Base-by-base conservation (phyloP, 2,329 filamentous ascomycete genomes). In the Anthostomella pinea region DNA sequence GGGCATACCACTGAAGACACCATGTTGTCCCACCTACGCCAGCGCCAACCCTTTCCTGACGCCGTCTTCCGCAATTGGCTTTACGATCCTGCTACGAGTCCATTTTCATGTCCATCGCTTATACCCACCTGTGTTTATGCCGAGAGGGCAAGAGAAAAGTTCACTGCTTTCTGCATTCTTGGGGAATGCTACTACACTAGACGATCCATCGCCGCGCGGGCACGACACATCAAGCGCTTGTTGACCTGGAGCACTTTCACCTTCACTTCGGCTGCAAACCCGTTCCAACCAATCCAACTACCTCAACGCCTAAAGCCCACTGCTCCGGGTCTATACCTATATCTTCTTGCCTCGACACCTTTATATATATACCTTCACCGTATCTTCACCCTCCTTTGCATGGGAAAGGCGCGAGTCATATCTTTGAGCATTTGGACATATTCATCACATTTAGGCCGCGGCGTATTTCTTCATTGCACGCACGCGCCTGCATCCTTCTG, bases 321-420 rank as follows among this genome's bases (percentile, higher is more conserved):
- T n/a, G n/a, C n/a, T n/a, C n/a, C n/a, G n/a, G n/a, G n/a, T n/a
- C n/a, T n/a, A n/a, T n/a, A n/a, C n/a, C n/a, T n/a, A n/a, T n/a
- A n/a, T n/a, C n/a, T n/a, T n/a, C n/a, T n/a, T n/a, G n/a, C n/a
- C n/a, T n/a, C n/a, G n/a, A n/a, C n/a, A n/a, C n/a, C n/a, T n/a
- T n/a, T n/a, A n/a, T n/a, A 36, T 45, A 44, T 39, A 39, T 33
- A 21, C 34, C 30, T 16, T 33, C 46, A 35, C 33, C 32, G 16
- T 32, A 30, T 17, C 44, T 39, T 28, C 25, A 49, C 47, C 39
- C 35, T 48, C 46, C 21, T 49, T 52, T 39, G 46, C 52, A 55
- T 56, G 22, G 35, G 39, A 48, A 50, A 52, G 46, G 46, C 49
- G 46, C 46, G 41, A 46, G 44, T 39, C 35, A 41, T 43, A 38